A percentile compares a stretch with the other conserved stretches of the same genome.
Evolutionary conservation across 352 stramenopile genomes (phyloP).

Genomic region (Achlya hypogyna): DNA sequence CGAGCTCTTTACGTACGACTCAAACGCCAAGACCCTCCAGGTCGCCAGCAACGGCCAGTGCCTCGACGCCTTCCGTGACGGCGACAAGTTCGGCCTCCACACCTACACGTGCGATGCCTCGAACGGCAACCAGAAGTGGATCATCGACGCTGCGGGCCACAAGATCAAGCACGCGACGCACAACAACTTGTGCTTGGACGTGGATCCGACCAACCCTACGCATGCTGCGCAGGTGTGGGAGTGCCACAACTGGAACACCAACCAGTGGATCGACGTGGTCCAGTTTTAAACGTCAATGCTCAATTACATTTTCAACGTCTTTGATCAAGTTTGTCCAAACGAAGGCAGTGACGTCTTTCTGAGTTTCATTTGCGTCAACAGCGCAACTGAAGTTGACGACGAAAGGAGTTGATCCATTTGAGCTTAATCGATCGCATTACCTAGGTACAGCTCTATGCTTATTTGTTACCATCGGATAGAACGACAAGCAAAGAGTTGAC

Average conservation of each 20-base stretch:
- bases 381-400: no score
- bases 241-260: not conserved
- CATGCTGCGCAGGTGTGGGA: not conserved
- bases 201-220: constrained; percentile 23
- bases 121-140: constrained; percentile 18
- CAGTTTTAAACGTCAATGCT: not conserved
- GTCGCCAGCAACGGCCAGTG: not conserved
- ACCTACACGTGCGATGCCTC: not conserved
- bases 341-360: no score
- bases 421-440: no score
- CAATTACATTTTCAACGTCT: no score
- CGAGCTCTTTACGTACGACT: constrained; percentile 8
- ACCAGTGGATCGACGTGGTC: not conserved
- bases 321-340: no score
- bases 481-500: no score
- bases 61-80: constrained; percentile 5
- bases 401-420: no score
- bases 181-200: constrained; percentile 14
- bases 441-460: no score
- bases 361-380: no score
- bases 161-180: constrained; percentile 11
- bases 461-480: no score
- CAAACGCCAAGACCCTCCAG: not conserved
- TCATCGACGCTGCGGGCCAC: constrained; percentile 23
- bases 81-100: not conserved